A percentile compares a stretch with the other conserved stretches of the same genome.
phyloP scores from a whole-genome alignment of 108 stramenopile genomes.

The Aureococcus anophagefferens region DNA sequence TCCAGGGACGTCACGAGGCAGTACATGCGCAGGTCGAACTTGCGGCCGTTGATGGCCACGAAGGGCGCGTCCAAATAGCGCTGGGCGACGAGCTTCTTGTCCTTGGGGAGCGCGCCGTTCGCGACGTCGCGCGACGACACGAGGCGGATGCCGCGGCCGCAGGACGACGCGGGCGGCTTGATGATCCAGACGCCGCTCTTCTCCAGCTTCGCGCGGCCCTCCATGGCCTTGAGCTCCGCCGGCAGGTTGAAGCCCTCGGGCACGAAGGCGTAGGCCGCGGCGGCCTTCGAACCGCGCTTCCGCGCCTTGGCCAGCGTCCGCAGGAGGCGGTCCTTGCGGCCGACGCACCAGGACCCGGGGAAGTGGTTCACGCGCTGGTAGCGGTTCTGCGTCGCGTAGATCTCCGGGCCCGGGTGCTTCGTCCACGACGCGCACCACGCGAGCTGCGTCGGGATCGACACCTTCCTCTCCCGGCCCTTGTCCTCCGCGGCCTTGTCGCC shows the following conservation, averaged over 20 bases:
- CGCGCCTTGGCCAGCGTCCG: slow-evolving; percentile 25
- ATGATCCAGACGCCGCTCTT: slow-evolving; percentile 23
- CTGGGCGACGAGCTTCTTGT: slow-evolving; percentile 19
- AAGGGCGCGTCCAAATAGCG: slow-evolving; percentile 6
- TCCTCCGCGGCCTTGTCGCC: not conserved
- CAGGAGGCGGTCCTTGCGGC: slow-evolving; percentile 49
- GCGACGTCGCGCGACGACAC: slow-evolving; percentile 24
- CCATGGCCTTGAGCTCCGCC: slow-evolving; percentile 15
- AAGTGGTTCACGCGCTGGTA: slow-evolving; percentile 54
- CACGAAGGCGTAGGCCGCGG: slow-evolving; percentile 17
- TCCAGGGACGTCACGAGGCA: slow-evolving; percentile 12
- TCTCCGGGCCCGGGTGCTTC: slow-evolving; percentile 7
- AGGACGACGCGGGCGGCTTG: slow-evolving; percentile 43
- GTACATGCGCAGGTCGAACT: slow-evolving; percentile 21
- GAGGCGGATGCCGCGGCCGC: slow-evolving; percentile 43
- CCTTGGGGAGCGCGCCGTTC: slow-evolving; percentile 2
- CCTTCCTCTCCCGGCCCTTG: not conserved
- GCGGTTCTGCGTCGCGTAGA: slow-evolving; percentile 19
- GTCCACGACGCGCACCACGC: slow-evolving; percentile 10
- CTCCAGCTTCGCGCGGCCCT: not conserved
- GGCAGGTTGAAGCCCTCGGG: slow-evolving; percentile 48
- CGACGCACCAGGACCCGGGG: slow-evolving; percentile 49
- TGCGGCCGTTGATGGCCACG: slow-evolving; percentile 15
- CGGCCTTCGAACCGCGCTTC: slow-evolving; percentile 2
- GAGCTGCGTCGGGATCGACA: not conserved